A percentile compares a stretch with the other conserved stretches of the same genome.
Evolutionary conservation across 108 stramenopile genomes (phyloP).

Genomic region (Schizochytrium sp.): DNA sequence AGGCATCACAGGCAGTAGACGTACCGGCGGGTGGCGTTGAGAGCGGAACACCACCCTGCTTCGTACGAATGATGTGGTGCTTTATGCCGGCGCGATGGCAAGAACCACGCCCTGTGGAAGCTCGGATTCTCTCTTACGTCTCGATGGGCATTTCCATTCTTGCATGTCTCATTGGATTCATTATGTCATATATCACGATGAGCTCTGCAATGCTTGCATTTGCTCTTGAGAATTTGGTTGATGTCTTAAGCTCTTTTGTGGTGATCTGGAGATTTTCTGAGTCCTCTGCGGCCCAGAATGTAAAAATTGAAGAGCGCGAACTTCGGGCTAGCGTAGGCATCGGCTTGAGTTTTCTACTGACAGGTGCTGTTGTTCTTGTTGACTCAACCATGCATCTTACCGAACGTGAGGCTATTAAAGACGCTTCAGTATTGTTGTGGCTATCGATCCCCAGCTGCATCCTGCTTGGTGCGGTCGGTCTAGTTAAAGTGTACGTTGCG

Average conservation of each 20-base stretch:
- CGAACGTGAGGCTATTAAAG: neutral
- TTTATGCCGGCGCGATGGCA: neutral
- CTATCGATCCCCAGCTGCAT: neutral
- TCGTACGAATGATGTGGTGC: neutral
- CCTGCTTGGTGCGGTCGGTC: neutral
- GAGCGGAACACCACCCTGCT: neutral
- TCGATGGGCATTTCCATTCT: neutral
- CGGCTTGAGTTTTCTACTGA: neutral
- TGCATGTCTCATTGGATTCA: neutral
- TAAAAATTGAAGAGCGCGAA: neutral
- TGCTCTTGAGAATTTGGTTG: neutral
- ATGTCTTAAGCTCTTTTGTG: neutral
- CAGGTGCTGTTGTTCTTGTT: slow-evolving; percentile 4
- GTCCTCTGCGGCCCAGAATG: neutral
- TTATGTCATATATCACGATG: neutral
- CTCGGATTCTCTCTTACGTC: neutral
- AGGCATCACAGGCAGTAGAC: neutral
- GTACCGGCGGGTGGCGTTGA: neutral
- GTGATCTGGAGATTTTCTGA: neutral
- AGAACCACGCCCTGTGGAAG: neutral
- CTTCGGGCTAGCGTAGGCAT: neutral
- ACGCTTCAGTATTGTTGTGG: neutral
- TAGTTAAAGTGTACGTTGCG: neutral
- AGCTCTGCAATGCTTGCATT: slow-evolving; percentile 17
- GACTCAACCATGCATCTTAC: slow-evolving; percentile 3